Conservation (phyloP, 1,139 yeast genomes). For the Pichia sp. region DNA sequence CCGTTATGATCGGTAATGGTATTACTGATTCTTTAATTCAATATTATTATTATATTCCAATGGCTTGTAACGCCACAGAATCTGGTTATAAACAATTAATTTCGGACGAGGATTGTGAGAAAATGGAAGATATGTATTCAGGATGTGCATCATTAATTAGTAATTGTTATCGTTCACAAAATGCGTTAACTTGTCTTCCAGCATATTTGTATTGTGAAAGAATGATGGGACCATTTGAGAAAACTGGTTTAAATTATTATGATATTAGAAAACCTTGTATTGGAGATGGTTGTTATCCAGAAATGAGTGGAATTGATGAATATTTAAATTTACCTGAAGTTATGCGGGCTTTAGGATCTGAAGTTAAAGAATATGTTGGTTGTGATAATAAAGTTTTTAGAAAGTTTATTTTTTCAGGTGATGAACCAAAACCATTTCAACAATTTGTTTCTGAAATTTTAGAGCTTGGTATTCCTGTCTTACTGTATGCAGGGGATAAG, state of each 20-base stretch:
- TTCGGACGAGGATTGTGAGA: constrained; percentile 52
- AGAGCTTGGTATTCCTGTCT: constrained; percentile 62
- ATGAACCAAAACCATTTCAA: constrained; percentile 61
- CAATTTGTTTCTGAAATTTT: constrained; percentile 51
- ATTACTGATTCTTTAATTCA: constrained; percentile 71
- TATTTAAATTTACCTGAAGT: constrained; percentile 57
- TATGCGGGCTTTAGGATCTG: constrained; percentile 55
- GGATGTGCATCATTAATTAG: constrained; percentile 48
- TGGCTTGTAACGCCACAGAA: constrained; percentile 51
- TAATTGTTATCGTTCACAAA: constrained; percentile 47
- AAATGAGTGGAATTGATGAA: constrained; percentile 46
- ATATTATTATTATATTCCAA: constrained; percentile 63
- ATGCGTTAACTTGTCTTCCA: constrained; percentile 47
- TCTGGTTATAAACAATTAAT: constrained; percentile 62
- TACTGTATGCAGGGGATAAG: constrained; percentile 82
- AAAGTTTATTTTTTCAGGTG: constrained; percentile 54
- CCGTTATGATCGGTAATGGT: constrained; percentile 79
- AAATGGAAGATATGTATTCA: constrained; percentile 46
- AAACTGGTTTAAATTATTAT: constrained; percentile 61
- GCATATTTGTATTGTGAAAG: constrained; percentile 42
- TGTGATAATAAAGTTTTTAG: constrained; percentile 53
- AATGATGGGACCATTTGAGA: constrained; percentile 45
- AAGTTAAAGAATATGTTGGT: constrained; percentile 46
- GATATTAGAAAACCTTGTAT: constrained; percentile 59
- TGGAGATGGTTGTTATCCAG: constrained; percentile 50